These are phyloP conservation scores for Effrenium voratum DNA, from an alignment of 73 alveolate species.

Conservation along the genomic window DNA sequence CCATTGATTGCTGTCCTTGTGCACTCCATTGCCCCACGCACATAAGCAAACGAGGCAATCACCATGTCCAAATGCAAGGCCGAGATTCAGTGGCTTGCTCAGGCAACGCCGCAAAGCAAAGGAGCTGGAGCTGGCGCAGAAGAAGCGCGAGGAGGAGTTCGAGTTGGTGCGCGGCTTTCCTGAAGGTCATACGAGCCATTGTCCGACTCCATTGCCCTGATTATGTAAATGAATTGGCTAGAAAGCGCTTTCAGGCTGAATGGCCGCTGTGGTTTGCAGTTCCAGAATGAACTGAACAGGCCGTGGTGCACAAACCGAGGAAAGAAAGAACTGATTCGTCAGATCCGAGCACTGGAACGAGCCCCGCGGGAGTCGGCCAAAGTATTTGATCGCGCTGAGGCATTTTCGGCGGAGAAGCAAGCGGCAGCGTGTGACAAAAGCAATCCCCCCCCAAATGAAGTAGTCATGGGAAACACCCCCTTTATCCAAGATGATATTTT, in stretches of 20 bases:
- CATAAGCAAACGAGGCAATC: no score
- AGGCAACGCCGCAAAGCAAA: conserved; percentile 82
- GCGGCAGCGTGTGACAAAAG: background rate
- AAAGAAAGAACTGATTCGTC: conserved; percentile 55
- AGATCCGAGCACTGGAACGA: conserved; percentile 88
- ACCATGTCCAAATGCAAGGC: no score
- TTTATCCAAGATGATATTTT: background rate
- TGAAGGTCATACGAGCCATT: background rate
- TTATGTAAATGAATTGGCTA: no score
- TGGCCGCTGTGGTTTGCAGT: no score
- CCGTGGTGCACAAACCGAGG: conserved; percentile 12
- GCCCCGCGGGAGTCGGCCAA: conserved; percentile 73
- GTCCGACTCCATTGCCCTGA: no score
- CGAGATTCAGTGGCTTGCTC: no score
- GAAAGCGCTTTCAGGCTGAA: no score
- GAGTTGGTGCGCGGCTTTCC: conserved; percentile 55
- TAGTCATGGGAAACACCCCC: no score
- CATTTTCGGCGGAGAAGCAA: background rate
- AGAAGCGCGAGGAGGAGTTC: conserved; percentile 48
- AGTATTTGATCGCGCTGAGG: conserved; percentile 91
- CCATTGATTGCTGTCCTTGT: no score
- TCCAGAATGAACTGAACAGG: no score
- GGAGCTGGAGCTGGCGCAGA: conserved; percentile 46
- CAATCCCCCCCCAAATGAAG: no score
- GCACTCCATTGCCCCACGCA: no score